Percentiles rank a stretch among this genome's conserved stretches.
Evolutionary conservation across 2,329 filamentous ascomycete genomes (phyloP).

Genomic region (Monosporascus sp.): DNA sequence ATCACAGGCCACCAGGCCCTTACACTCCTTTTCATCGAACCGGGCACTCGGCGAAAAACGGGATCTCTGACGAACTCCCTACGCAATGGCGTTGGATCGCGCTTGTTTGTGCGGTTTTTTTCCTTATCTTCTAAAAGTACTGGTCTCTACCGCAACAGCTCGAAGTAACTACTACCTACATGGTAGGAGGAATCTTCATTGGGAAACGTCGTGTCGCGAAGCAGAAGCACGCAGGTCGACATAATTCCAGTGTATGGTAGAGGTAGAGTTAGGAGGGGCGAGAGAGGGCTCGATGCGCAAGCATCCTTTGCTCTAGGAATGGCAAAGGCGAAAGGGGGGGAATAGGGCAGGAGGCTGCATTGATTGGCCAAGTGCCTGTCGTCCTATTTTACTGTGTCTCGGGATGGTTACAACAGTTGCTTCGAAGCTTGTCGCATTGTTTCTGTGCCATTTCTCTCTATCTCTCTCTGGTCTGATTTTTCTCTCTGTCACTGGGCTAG

Average conservation of each 20-base stretch:
- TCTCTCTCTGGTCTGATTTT: neutral
- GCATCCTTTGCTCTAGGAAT: neutral
- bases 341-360: neutral
- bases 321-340: neutral
- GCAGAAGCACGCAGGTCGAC: neutral
- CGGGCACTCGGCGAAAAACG: constrained; percentile 15
- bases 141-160: constrained; percentile 12
- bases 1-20: constrained; percentile 19
- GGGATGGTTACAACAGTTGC: constrained; percentile 12
- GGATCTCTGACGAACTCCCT: constrained; percentile 14
- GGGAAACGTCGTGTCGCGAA: neutral
- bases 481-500: constrained; percentile 7
- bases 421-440: constrained; percentile 21
- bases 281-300: neutral
- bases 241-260: neutral
- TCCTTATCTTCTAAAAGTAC: constrained; percentile 13
- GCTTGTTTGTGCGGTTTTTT: constrained; percentile 14
- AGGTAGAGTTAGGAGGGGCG: neutral
- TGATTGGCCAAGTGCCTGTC: constrained; percentile 2
- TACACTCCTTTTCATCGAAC: constrained; percentile 23
- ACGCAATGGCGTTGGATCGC: constrained; percentile 24
- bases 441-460: constrained; percentile 9
- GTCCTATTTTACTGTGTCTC: constrained; percentile 18
- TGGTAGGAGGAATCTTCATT: neutral
- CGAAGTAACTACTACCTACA: constrained; percentile 1